phyloP scores from a whole-genome alignment of 73 alveolate genomes.

The Paramecium bursaria region DNA sequence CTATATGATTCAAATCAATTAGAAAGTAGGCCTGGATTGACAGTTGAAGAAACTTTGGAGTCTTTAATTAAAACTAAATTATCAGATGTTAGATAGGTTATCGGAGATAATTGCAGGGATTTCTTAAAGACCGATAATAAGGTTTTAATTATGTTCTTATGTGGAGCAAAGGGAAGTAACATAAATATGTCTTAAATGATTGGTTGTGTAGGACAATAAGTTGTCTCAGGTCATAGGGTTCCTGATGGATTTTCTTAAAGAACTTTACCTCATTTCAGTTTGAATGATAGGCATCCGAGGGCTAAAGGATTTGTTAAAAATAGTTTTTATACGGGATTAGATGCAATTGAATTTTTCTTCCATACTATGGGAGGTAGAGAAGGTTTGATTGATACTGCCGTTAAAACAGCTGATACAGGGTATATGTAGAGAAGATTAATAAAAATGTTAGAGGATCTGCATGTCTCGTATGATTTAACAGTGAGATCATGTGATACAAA shows the following conservation, averaged over 20 bases:
- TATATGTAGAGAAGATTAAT: slow-evolving; percentile 98
- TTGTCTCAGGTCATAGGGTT: slow-evolving; percentile 90
- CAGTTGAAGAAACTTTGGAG: slow-evolving; percentile 46
- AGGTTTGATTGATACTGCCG: slow-evolving; percentile 99
- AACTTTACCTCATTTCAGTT: slow-evolving; percentile 98
- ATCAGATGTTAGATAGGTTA: slow-evolving; percentile 76
- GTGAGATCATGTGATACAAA: slow-evolving; percentile 96
- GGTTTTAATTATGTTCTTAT: slow-evolving; percentile 96
- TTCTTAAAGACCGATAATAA: slow-evolving; percentile 79
- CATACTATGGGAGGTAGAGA: slow-evolving; percentile 99
- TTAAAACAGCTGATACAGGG: slow-evolving; percentile 99
- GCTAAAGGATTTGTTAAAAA: slow-evolving; percentile 98
- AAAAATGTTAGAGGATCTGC: slow-evolving; percentile 99
- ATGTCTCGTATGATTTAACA: slow-evolving; percentile 99
- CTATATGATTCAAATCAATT: slow-evolving; percentile 30
- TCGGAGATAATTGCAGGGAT: slow-evolving; percentile 74
- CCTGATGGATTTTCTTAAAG: slow-evolving; percentile 97
- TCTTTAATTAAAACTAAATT: slow-evolving; percentile 45
- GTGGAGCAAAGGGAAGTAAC: slow-evolving; percentile 99
- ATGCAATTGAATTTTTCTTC: slow-evolving; percentile 93
- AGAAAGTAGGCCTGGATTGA: slow-evolving; percentile 52
- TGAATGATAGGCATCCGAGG: slow-evolving; percentile 86
- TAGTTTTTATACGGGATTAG: slow-evolving; percentile 94
- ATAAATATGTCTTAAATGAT: slow-evolving; percentile 98
- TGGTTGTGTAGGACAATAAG: slow-evolving; percentile 99